phyloP scores from a whole-genome alignment of 2,329 filamentous ascomycete species.

The Dactylellina haptotyla region DNA sequence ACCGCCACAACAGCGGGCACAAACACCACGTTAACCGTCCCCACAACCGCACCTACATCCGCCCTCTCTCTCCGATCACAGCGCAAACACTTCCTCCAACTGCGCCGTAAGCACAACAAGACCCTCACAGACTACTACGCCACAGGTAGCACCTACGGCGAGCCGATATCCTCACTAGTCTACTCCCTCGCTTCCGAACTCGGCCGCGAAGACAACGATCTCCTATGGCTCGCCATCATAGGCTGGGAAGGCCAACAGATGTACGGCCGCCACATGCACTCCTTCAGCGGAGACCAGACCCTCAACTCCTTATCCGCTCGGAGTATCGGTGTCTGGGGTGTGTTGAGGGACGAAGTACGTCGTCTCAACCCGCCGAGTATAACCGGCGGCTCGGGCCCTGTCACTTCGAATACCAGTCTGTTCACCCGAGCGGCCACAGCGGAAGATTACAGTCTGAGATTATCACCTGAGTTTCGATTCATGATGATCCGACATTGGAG shows the following conservation, averaged over 20 bases:
- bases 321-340: constrained; percentile 72
- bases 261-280: constrained; percentile 73
- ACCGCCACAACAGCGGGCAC: constrained; percentile 55
- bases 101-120: constrained; percentile 79
- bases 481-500: constrained; percentile 95
- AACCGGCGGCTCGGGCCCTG: constrained; percentile 58
- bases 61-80: constrained; percentile 72
- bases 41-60: constrained; percentile 67
- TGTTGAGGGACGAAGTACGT: constrained; percentile 91
- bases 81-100: constrained; percentile 73
- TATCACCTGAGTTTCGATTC: constrained; percentile 93
- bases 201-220: constrained; percentile 93
- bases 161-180: constrained; percentile 92
- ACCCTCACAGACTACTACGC: constrained; percentile 85
- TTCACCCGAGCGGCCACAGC: constrained; percentile 75
- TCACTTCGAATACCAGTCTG: constrained; percentile 70
- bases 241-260: constrained; percentile 94
- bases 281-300: constrained; percentile 77
- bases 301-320: constrained; percentile 43
- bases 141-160: constrained; percentile 87
- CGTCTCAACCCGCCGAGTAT: constrained; percentile 79
- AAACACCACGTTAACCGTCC: constrained; percentile 64
- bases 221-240: constrained; percentile 93
- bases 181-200: constrained; percentile 95
- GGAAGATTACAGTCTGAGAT: constrained; percentile 88